Evolutionary conservation across 1,284 basidiomycete species (phyloP), one percentile per base, ranked within the genome.

Genomic region (Sphagnurus paluster): DNA sequence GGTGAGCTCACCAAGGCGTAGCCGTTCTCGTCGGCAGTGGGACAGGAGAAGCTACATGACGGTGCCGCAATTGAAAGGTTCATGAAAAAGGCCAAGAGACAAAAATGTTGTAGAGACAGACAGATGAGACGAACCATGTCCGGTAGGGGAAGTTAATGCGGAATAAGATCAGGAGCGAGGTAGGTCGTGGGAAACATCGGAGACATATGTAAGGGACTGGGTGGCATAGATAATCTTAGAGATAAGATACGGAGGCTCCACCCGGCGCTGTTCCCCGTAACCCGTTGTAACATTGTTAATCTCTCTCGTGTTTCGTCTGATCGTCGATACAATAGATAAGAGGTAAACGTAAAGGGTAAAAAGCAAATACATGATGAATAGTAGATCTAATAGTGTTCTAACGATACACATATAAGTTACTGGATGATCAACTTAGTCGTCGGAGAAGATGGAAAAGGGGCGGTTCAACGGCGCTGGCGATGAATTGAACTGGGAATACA

Each of bases 381-480:
- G n/a, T n/a, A n/a, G n/a, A n/a, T n/a, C n/a, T n/a, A n/a, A n/a
- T n/a, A n/a, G 16, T 17, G 6, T 7, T 13, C 10, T n/a, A 14
- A 6, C 10, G 20, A 38, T 4, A n/a, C 7, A 5, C 7, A 20
- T 17, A 36, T 4, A 23, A 7, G 3, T 23, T 11, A 21, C 11
- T 23, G 11, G 23, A n/a, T 21, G 16, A 37, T 37, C 14, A 1
- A 24, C 20, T 19, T 25, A 38, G 24, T 46, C 44, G 24, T 58
- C 55, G 11, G 58, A 64, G 44, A 58, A 59, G 13, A 64, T 44
- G 3, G 61, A 61, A 35, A 62, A 46, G 11, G 61, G 61, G 16
- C 44, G 35, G 16, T 37, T 25, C 7, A 45, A 33, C 6, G 41
- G 29, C 29, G 38, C 48, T 26, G 44, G 51, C 2, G 56, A 58